Percentiles rank a stretch among this genome's conserved stretches.
These are phyloP conservation scores for Physaria fendleri DNA, from an alignment of 345 rosid genomes.

Conservation along the genomic window DNA sequence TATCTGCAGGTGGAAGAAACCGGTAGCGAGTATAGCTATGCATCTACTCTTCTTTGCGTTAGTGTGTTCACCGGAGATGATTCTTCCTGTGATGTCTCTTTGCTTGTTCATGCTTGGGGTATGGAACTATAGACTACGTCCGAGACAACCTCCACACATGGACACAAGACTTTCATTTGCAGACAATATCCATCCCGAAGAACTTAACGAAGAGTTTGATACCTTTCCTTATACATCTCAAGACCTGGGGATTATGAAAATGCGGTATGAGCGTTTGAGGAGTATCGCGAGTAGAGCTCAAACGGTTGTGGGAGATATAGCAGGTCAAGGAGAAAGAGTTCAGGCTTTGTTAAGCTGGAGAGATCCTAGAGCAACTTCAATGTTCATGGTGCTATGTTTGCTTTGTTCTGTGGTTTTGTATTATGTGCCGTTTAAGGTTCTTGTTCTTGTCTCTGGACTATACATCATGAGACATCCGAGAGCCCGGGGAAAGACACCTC, in stretches of 20 bases:
- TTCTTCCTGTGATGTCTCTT: constrained; percentile 69
- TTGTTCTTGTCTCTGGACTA: constrained; percentile 49
- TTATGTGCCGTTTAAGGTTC: constrained; percentile 68
- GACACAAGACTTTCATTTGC: constrained; percentile 72
- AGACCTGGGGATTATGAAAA: constrained; percentile 39
- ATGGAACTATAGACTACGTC: constrained; percentile 74
- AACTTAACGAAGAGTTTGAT: constrained; percentile 88
- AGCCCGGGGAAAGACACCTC: constrained; percentile 64
- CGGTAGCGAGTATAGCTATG: constrained; percentile 48
- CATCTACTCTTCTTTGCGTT: constrained; percentile 59
- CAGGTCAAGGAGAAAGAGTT: constrained; percentile 85
- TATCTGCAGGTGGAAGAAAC: constrained; percentile 81
- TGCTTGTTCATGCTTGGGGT: constrained; percentile 69
- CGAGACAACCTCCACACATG: constrained; percentile 88
- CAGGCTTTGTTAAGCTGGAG: constrained; percentile 85
- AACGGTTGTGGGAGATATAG: constrained; percentile 86
- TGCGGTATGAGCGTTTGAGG: constrained; percentile 80
- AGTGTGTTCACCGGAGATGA: constrained; percentile 69
- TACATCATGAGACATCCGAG: constrained; percentile 86
- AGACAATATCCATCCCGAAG: constrained; percentile 65
- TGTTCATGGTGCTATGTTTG: constrained; percentile 63
- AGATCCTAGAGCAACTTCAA: constrained; percentile 79
- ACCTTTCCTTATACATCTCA: constrained; percentile 54
- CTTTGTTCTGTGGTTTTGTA: constrained; percentile 60
- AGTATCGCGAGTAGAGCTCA: constrained; percentile 77